Conservation (phyloP, 1,139 yeast species). For the Scheffersomyces parashehatae region DNA sequence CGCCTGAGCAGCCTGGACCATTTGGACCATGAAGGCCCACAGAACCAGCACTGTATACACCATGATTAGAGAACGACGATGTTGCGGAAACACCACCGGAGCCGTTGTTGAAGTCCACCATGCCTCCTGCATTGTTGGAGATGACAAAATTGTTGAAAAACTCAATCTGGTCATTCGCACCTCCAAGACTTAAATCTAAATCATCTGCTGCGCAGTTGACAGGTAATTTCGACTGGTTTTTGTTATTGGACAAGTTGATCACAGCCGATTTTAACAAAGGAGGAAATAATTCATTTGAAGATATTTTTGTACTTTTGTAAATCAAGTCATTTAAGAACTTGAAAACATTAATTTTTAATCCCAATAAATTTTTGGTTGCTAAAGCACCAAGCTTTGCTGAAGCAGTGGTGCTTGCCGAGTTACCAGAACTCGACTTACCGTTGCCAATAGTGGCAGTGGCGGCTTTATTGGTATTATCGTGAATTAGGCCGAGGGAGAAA, state of each 20-base stretch:
- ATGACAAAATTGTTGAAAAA: constrained; percentile 9
- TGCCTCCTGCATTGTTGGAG: neutral
- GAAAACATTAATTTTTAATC: constrained; percentile 11
- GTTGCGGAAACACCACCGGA: neutral
- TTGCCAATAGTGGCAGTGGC: neutral
- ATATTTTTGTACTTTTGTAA: constrained; percentile 5
- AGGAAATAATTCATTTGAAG: constrained; percentile 8
- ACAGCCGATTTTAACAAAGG: constrained; percentile 6
- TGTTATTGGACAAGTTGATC: constrained; percentile 8
- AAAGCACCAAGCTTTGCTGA: neutral
- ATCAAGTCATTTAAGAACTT: constrained; percentile 14
- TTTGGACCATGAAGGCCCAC: neutral
- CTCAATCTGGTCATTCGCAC: constrained; percentile 16
- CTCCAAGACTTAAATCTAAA: constrained; percentile 13
- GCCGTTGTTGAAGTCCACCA: neutral
- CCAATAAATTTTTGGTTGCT: constrained; percentile 1
- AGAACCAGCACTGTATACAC: neutral
- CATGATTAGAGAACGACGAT: neutral
- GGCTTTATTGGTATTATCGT: neutral
- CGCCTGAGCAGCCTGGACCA: too few relatives aligned
- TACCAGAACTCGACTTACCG: neutral
- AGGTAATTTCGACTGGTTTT: neutral
- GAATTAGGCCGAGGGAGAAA: constrained; percentile 1
- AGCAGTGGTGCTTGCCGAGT: neutral
- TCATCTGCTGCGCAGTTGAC: constrained; percentile 17